Base-by-base conservation (phyloP, 1,284 basidiomycete genomes). In the Phlebopus sp. region DNA sequence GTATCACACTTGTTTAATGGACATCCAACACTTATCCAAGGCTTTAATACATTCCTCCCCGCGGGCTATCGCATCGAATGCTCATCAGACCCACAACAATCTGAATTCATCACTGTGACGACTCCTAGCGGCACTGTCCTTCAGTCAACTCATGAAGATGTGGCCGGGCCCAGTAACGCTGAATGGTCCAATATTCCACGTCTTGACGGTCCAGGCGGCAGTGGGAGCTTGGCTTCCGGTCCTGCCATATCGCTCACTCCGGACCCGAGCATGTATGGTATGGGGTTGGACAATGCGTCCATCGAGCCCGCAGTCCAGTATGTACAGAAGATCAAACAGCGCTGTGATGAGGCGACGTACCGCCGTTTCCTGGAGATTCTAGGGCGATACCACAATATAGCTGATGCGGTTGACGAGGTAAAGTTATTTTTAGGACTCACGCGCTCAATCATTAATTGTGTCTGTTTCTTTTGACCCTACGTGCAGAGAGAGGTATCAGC, bases 21-120 rank as follows among this genome's bases (percentile, higher is more conserved):
- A 1, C 92, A 97, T 63, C 92, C 92, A 0, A 68, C 76, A 23
- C 86, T 99, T 52, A 97, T 99, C 41, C 92, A 97, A 69, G 95
- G 94, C 18, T 99, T 98, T 78, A 98, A 98, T 74, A 97, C 94
- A 2, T 98, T 99, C 70, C 78, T 98, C 8, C 96, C 96, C 1
- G 82, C 84, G 9, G 96, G 95, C 9, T 98, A 98, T 67, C 85
- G 91, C 37, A 97, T 98, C 65, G 93, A 97, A 55, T 85, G 83
- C 55, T 78, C 77, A 13, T 70, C 69, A 21, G 84, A 86, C 57
- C 69, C 72, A 11, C 71, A 74, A 18, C 77, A 82, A 37, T 70
- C 76, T 43, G 79, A 81, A 41, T 72, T 81, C 58, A 91, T 92
- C 69, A 89, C 86, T n/a, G 92, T 96, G 50, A 95, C 91, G 2